These are phyloP conservation scores for Fusarium algeriense DNA, from an alignment of 2,329 filamentous ascomycete genomes.

Conservation along the genomic window DNA sequence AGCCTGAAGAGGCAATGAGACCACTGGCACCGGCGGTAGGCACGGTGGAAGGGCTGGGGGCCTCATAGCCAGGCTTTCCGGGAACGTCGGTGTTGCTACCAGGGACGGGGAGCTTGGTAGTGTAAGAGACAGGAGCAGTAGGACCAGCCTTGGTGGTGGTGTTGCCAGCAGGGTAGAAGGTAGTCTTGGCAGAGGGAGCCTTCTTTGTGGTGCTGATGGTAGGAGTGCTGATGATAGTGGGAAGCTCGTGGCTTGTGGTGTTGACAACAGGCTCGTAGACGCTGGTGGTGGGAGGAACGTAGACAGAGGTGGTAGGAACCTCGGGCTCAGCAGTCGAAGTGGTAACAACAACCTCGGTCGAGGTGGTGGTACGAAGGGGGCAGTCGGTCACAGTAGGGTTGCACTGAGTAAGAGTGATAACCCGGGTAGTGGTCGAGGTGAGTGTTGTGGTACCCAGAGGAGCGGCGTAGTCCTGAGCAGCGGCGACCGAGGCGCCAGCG, in stretches of 20 bases:
- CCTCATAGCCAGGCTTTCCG: constrained; percentile 20
- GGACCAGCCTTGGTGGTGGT: constrained; percentile 44
- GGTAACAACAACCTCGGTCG: constrained; percentile 39
- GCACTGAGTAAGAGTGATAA: constrained; percentile 63
- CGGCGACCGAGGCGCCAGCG: constrained; percentile 56
- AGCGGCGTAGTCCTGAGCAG: constrained; percentile 44
- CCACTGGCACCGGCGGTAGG: constrained; percentile 51
- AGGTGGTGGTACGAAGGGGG: constrained; percentile 42
- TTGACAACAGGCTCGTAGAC: constrained; percentile 41
- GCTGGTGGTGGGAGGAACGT: constrained; percentile 43
- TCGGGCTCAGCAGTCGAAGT: constrained; percentile 43
- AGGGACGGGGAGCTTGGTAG: constrained; percentile 36
- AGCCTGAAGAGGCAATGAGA: constrained; percentile 55
- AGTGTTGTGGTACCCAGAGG: constrained; percentile 51
- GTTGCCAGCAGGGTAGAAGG: constrained; percentile 45
- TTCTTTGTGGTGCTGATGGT: constrained; percentile 38
- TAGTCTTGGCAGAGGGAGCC: constrained; percentile 41
- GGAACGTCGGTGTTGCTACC: constrained; percentile 35
- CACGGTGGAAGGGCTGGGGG: constrained; percentile 34
- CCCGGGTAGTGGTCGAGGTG: constrained; percentile 60
- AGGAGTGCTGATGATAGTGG: constrained; percentile 46
- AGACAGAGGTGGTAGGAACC: constrained; percentile 31
- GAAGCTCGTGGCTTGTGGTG: constrained; percentile 43
- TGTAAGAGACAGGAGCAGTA: constrained; percentile 40
- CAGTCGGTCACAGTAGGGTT: constrained; percentile 49